A percentile compares a stretch with the other conserved stretches of the same genome.
Evolutionary conservation across 106 monocot genomes (phyloP).

Genomic region (Dendrobium officinale): DNA sequence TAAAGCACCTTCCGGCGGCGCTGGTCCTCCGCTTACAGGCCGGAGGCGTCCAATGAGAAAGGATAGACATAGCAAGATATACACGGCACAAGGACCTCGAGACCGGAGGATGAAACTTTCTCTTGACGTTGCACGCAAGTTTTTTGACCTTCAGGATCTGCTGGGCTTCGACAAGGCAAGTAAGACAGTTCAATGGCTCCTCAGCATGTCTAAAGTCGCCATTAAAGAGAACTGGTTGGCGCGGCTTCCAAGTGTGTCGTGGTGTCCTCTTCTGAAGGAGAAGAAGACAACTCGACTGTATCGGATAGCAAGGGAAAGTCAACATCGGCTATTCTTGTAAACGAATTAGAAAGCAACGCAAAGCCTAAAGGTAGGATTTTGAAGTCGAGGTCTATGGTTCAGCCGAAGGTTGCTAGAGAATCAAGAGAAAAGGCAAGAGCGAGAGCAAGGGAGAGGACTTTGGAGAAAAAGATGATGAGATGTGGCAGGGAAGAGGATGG

Average conservation of each 20-base stretch:
- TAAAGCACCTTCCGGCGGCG: neutral
- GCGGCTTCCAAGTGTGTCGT: too few species aligned
- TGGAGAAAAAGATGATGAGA: slow-evolving; percentile 25
- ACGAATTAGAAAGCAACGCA: neutral
- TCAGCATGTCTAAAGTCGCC: too few species aligned
- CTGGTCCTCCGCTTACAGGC: too few species aligned
- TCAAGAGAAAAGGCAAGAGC: slow-evolving; percentile 32
- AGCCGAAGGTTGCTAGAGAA: slow-evolving; percentile 13
- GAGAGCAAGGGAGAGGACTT: slow-evolving; percentile 48
- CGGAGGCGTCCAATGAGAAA: slow-evolving; percentile 29
- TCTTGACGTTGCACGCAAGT: slow-evolving; percentile 56
- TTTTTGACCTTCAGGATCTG: slow-evolving; percentile 77
- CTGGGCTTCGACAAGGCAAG: slow-evolving; percentile 36
- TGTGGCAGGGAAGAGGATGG: neutral
- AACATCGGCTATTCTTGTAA: neutral
- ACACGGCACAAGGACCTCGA: slow-evolving; percentile 57
- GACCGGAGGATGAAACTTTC: slow-evolving; percentile 83
- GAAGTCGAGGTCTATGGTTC: neutral
- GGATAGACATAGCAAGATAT: slow-evolving; percentile 82
- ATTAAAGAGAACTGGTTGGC: too few species aligned
- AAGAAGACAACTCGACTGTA: too few species aligned
- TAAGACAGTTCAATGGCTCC: too few species aligned
- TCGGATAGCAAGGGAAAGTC: too few species aligned
- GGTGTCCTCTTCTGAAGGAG: too few species aligned
- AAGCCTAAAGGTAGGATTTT: neutral